Base-by-base conservation (phyloP, 495 filamentous ascomycete genomes). In the Cercophora sp. region DNA sequence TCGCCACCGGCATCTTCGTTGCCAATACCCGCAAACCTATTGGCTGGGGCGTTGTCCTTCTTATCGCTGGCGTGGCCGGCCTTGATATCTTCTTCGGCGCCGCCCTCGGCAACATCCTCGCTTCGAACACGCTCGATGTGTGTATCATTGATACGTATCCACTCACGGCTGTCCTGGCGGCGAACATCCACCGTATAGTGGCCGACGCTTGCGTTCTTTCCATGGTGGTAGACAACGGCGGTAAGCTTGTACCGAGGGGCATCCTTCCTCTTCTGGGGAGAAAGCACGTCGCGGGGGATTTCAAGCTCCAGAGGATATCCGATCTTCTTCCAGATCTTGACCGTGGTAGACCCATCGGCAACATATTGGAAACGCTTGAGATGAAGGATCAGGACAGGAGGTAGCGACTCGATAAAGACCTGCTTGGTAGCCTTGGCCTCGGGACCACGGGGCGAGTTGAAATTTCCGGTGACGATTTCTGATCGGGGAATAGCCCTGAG, bases 281-380 rank as follows among this genome's bases (percentile, higher is more conserved):
- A 85, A 67, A 98, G 87, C n/a, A 93, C 85, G 63, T 97, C 94
- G 23, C 85, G 85, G 1, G 93, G 93, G 56, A 98, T 89, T 65
- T 96, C 93, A 31, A 97, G 79, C 59, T 96, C 90, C 11, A 97
- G 76, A 0, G 93, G 93, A 61, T 98, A 97, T 29, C 89, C 92
- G 58, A 98, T 77, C 70, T 91, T 92, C 75, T 96, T 98, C 92
- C 92, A 97, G 53, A 97, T 95, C 70, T 98, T 98, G 62, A 96
- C 87, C 1, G 91, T 94, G 10, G 91, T 91, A 36, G 8, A 13
- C 8, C 90, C 90, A n/a, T 82, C 77, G 59, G 83, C 87, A 49
- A 96, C 90, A 65, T 94, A 97, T 59, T 96, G 89, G 77, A 98
- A 98, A 9, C 94, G 88, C 69, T 98, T 98, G 8, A 98, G 77